Base-by-base conservation (phyloP, 192 early-diverging fungal species). In the Coemansia sp. region DNA sequence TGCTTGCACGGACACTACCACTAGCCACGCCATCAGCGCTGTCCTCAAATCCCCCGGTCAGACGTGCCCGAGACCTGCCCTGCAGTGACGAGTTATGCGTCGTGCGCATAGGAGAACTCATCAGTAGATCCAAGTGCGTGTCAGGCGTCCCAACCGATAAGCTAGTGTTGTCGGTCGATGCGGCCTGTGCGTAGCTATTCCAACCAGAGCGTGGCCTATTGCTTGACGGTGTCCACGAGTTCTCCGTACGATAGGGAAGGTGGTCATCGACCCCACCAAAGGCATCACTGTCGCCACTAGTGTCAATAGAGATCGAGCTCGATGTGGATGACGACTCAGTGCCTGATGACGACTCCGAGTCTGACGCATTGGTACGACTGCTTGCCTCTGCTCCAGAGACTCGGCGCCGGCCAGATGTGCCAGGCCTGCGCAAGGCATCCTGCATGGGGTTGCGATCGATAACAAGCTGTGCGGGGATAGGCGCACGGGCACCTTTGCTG, bases 21-120 rank as follows among this genome's bases (percentile, higher is more conserved):
- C 57, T 13, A n/a, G 57, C 8, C 29, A 18, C 33, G 9, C 64
- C 33, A 7, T 55, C 46, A 5, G 36, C 27, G 10, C 68, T 50
- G 52, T 66, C 76, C 15, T 79, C 76, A 15, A 71, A 62, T 24
- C 78, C 81, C 2, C 67, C 66, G 22, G 57, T 55, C 52, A 61
- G 60, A 6, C 70, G 67, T n/a, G 50, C 29, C 52, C 64, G 34
- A 24, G 66, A 68, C n/a, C 72, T 65, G n/a, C 64, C 65, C 8
- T 61, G 70, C 2, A 63, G 53, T 3, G 58, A 57, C 16, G 66
- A 50, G 11, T 49, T 66, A 11, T 71, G 73, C 44, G 71, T 46
- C 12, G 73, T 57, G 38, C 73, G 81, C 39, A 80, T 55, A 3
- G 78, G 83, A 41, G 78, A 80, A 43, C 67, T 80, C 69, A 76